Percentiles rank a stretch among this genome's conserved stretches.
Evolutionary conservation across 345 rosid species (phyloP).

Genomic region (Eucalyptus tenuipes): DNA sequence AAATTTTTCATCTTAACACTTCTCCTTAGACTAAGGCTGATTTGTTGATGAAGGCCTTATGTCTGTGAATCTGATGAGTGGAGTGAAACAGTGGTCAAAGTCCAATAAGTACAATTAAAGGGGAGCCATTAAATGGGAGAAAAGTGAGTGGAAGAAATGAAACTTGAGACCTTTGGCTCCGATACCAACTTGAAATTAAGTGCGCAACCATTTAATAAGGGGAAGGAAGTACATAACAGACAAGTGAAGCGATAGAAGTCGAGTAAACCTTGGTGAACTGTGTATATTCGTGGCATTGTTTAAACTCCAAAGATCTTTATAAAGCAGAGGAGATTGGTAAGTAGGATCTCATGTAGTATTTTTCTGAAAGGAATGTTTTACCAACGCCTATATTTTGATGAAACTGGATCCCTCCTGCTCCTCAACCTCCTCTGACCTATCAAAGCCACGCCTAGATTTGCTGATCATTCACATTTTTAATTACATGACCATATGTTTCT

Average conservation of each 20-base stretch:
- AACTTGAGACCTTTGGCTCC: background rate
- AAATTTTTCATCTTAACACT: background rate
- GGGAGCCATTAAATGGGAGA: background rate
- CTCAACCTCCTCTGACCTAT: background rate
- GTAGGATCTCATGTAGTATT: background rate
- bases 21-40: background rate
- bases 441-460: background rate
- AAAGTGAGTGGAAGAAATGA: background rate
- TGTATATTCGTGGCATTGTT: background rate
- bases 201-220: background rate
- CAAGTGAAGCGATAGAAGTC: background rate
- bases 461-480: background rate
- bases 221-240: background rate
- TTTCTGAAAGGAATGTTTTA: background rate
- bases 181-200: background rate
- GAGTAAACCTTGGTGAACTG: background rate
- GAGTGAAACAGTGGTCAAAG: background rate
- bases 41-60: background rate
- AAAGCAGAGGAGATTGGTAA: background rate
- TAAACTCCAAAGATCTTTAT: background rate
- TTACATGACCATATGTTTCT: background rate
- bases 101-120: background rate
- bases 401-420: background rate
- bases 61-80: background rate
- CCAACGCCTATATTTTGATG: background rate